Conservation (phyloP, 2,329 filamentous ascomycete species). For the Gyromitra esculenta region DNA sequence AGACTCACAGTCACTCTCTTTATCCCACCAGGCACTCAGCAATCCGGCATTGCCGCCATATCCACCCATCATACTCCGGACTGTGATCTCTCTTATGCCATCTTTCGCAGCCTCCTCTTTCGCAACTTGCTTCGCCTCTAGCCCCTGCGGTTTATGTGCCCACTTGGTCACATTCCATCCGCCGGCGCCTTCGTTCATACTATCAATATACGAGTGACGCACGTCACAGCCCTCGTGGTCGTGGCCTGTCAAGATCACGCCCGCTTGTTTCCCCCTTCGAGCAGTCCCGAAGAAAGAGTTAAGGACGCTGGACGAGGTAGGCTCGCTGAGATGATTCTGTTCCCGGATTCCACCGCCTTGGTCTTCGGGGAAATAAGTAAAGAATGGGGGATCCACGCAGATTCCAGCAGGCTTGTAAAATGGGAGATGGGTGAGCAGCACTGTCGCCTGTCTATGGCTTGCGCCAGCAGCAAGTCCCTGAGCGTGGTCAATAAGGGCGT, state of each 20-base stretch:
- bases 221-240: constrained; percentile 95
- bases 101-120: constrained; percentile 63
- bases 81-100: constrained; percentile 82
- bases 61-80: constrained; percentile 98
- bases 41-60: constrained; percentile 92
- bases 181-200: constrained; percentile 30
- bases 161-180: constrained; percentile 47
- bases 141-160: constrained; percentile 39
- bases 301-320: constrained; percentile 78
- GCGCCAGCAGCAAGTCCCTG: constrained; percentile 51
- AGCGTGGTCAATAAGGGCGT: constrained; percentile 74
- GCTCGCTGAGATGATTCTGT: constrained; percentile 85
- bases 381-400: constrained; percentile 85
- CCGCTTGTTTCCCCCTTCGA: constrained; percentile 71
- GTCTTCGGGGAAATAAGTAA: constrained; percentile 77
- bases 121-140: constrained; percentile 59
- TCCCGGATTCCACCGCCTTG: constrained; percentile 79
- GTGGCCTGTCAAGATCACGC: constrained; percentile 89
- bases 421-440: constrained; percentile 91
- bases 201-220: constrained; percentile 70
- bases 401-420: constrained; percentile 83
- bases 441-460: constrained; percentile 72
- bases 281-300: constrained; percentile 79
- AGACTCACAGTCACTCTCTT: constrained; percentile 60
- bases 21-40: constrained; percentile 88